Percentiles rank a stretch among this genome's conserved stretches.
These are phyloP conservation scores for Trypanosoma theileri DNA, from an alignment of 208 protist species.

Conservation along the genomic window DNA sequence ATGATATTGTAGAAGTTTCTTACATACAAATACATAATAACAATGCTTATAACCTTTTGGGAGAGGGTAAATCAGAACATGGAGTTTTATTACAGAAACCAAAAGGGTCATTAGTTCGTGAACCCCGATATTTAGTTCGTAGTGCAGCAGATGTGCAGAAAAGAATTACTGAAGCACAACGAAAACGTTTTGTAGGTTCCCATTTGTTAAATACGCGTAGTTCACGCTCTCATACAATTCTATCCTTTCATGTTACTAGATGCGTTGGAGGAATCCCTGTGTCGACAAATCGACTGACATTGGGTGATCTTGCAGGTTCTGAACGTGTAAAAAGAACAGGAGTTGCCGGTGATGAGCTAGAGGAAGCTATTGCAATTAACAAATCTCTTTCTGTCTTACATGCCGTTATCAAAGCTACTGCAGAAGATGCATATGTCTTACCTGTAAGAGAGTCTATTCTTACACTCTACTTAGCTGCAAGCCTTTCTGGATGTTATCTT, in stretches of 20 bases:
- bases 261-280: slow-evolving; percentile 57
- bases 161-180: slow-evolving; percentile 35
- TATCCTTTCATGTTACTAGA: slow-evolving; percentile 67
- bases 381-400: slow-evolving; percentile 88
- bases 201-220: slow-evolving; percentile 61
- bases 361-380: slow-evolving; percentile 92
- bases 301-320: slow-evolving; percentile 94
- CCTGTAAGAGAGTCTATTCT: slow-evolving; percentile 62
- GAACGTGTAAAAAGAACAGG: slow-evolving; percentile 87
- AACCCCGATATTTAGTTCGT: slow-evolving; percentile 52
- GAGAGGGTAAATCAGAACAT: slow-evolving; percentile 20
- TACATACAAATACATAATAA: slow-evolving; percentile 82
- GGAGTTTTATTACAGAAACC: slow-evolving; percentile 26
- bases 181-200: slow-evolving; percentile 42
- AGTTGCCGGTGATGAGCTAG: slow-evolving; percentile 64
- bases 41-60: slow-evolving; percentile 68
- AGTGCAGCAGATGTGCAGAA: slow-evolving; percentile 33
- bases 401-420: slow-evolving; percentile 51
- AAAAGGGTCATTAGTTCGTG: slow-evolving; percentile 29
- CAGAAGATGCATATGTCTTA: slow-evolving; percentile 37
- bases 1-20: slow-evolving; percentile 72
- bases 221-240: slow-evolving; percentile 60
- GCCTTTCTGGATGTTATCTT: slow-evolving; percentile 61
- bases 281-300: slow-evolving; percentile 48
- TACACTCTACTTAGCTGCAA: slow-evolving; percentile 61